Conservation (phyloP, 805 yeast species). For the Yamadazyma nakazawae region DNA sequence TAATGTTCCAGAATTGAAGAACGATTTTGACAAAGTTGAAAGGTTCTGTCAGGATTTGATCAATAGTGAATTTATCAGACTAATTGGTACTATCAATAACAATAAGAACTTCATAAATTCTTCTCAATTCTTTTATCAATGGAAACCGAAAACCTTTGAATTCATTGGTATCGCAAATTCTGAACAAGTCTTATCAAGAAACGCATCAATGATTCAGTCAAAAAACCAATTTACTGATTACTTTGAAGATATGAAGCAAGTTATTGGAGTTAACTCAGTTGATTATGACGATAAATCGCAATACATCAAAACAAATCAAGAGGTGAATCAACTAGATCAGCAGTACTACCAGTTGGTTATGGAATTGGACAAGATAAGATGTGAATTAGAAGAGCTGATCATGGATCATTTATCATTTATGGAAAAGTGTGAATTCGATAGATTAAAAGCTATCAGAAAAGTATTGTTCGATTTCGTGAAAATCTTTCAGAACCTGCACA, state of each 20-base stretch:
- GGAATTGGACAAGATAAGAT: conserved; percentile 61
- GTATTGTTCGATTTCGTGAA: conserved; percentile 72
- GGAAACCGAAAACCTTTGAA: conserved; percentile 69
- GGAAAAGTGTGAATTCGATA: conserved; percentile 80
- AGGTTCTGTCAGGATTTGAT: conserved; percentile 70
- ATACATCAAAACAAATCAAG: conserved; percentile 49
- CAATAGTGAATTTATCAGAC: conserved; percentile 55
- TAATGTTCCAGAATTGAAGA: conserved; percentile 39
- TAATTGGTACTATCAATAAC: conserved; percentile 56
- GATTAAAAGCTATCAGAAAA: conserved; percentile 72
- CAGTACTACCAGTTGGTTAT: conserved; percentile 45
- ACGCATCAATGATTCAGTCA: conserved; percentile 7
- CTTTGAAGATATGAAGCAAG: conserved; percentile 44
- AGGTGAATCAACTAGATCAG: conserved; percentile 55
- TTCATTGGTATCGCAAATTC: conserved; percentile 27
- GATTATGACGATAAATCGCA: conserved; percentile 50
- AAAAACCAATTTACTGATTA: conserved; percentile 24
- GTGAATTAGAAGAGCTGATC: conserved; percentile 69
- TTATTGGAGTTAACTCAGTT: conserved; percentile 40
- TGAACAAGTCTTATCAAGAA: conserved; percentile 5
- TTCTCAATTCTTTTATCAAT: conserved; percentile 71
- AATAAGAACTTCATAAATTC: conserved; percentile 66
- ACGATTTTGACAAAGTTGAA: conserved; percentile 60
- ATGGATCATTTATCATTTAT: conserved; percentile 71
- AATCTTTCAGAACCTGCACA: conserved; percentile 57